phyloP scores from a whole-genome alignment of 2,329 filamentous ascomycete species.

The Talaromyces sp. region DNA sequence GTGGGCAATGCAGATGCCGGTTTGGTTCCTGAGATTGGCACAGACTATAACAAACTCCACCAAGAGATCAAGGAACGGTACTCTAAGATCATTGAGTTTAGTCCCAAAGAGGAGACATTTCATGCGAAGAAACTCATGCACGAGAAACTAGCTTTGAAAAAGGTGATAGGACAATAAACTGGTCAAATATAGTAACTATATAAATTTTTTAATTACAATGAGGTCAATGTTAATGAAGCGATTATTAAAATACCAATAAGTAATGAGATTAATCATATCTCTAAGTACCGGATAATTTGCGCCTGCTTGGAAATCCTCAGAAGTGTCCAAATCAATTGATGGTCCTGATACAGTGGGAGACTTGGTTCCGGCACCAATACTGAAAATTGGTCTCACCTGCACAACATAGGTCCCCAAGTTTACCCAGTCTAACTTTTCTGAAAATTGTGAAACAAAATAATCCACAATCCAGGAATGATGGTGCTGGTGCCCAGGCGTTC shows the following conservation, averaged over 20 bases:
- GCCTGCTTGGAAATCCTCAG: too few species aligned
- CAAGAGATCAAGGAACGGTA: background rate
- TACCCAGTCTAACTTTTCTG: background rate
- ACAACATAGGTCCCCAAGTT: background rate
- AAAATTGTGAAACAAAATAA: background rate
- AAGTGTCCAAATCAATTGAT: too few species aligned
- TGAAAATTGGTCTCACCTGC: background rate
- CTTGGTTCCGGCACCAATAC: background rate
- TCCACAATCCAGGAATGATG: background rate
- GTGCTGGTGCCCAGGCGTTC: background rate
- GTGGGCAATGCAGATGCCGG: conserved; percentile 28
- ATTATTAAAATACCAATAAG: background rate
- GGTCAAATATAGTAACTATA: background rate
- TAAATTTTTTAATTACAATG: background rate
- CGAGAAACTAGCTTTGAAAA: background rate
- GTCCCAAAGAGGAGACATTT: background rate
- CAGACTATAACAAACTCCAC: background rate
- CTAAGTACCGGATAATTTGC: too few species aligned
- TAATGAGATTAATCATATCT: too few species aligned
- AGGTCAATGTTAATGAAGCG: background rate
- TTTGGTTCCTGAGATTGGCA: background rate
- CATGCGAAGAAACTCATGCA: background rate
- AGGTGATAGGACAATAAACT: background rate
- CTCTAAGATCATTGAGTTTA: background rate
- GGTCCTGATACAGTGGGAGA: too few species aligned